Percentiles rank a stretch among this genome's conserved stretches.
phyloP scores from a whole-genome alignment of 2,329 filamentous ascomycete species.

The Metarhizium robertsii region DNA sequence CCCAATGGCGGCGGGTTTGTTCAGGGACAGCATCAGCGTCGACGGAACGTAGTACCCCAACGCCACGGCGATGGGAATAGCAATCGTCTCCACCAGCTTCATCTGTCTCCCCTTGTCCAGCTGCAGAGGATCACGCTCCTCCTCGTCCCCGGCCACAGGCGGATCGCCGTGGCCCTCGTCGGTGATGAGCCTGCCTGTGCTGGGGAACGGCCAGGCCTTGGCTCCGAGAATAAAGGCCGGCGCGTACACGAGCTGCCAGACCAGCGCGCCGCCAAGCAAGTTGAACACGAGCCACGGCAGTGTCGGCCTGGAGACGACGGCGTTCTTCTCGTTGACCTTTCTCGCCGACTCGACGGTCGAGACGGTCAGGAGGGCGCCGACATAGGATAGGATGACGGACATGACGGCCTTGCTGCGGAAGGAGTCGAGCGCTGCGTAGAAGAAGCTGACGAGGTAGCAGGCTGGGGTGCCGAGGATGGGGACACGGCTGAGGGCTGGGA shows the following conservation, averaged over 20 bases:
- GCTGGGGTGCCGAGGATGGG: slow-evolving; percentile 35
- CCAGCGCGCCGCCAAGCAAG: slow-evolving; percentile 37
- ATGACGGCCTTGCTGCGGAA: slow-evolving; percentile 31
- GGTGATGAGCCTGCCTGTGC: neutral
- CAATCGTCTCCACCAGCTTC: slow-evolving; percentile 43
- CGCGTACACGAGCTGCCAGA: slow-evolving; percentile 42
- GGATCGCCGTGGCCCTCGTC: slow-evolving; percentile 16
- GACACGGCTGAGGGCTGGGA: slow-evolving; percentile 34
- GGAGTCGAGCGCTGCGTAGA: slow-evolving; percentile 32
- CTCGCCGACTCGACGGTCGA: slow-evolving; percentile 40
- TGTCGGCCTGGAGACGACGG: slow-evolving; percentile 28
- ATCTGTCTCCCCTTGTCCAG: slow-evolving; percentile 14
- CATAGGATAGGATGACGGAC: slow-evolving; percentile 31
- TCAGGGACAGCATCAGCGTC: slow-evolving; percentile 33
- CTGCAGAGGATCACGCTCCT: neutral
- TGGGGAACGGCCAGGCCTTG: slow-evolving; percentile 19
- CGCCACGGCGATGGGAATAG: slow-evolving; percentile 40
- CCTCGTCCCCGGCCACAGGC: neutral
- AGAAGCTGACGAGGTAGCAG: slow-evolving; percentile 43
- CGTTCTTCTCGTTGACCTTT: slow-evolving; percentile 26
- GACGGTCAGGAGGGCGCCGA: slow-evolving; percentile 38
- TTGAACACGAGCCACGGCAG: slow-evolving; percentile 38
- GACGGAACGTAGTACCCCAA: slow-evolving; percentile 39
- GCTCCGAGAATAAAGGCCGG: slow-evolving; percentile 38
- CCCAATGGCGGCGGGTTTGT: slow-evolving; percentile 25